Evolutionary conservation across 192 early-diverging fungal species (phyloP), one percentile per base, ranked within the genome.

Genomic region (Powellomyces hirtus): DNA sequence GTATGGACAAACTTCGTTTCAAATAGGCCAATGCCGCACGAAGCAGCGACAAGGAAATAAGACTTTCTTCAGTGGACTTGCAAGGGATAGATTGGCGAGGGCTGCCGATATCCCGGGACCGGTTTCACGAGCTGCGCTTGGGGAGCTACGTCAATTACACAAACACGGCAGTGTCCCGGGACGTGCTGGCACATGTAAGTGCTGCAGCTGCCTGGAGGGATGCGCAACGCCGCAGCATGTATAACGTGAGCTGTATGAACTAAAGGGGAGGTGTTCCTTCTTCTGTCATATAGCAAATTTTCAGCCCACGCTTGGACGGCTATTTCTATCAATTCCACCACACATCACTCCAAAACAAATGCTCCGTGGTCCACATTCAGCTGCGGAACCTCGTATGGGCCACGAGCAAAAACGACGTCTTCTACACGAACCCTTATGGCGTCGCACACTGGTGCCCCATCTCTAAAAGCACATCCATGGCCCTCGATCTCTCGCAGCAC

Each of bases 351-450:
- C 56, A 66, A 29, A 69, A 74, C 35, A 83, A 76, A 67, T 87
- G 86, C 64, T 71, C 72, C 1, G 72, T 80, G 67, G 79, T 78
- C 29, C 88, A 89, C 62, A 89, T 80, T 76, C 80, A 89, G 69
- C 78, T 89, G 38, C 71, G 88, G 33, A 86, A 89, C 64, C 67
- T 89, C 20, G 34, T 89, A 8, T 86, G 79, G 71, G 72, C 81
- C 0, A 84, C 86, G 2, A 77, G 57, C 55, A 87, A 84, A 62
- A 84, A 89, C 61, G 77, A 81, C 33, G 71, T 86, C 4, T 88
- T 70, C 53, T 89, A 84, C 66, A 80, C 75, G n/a, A 57, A 75
- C 46, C 31, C 26, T 0, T 20, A 22, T 13, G 63, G 57, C 0
- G 63, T 71, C 31, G 4, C 14, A 11, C 75, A 72, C 38, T 77